Conservation (phyloP, 169 alveolate genomes). For the Nephromyces sp. region DNA sequence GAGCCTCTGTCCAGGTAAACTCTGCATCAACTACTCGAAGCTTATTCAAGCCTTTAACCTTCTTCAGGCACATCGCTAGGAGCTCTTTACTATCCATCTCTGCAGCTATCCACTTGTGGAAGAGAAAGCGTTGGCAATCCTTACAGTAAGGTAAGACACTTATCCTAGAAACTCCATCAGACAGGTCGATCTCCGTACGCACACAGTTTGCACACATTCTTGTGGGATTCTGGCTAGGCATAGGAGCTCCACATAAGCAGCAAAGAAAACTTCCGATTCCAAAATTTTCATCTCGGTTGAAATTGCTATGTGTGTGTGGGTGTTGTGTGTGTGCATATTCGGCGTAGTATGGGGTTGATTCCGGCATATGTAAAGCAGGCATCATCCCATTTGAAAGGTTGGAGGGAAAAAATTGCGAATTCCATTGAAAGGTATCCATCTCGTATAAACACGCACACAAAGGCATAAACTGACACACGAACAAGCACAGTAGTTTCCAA, state of each 20-base stretch:
- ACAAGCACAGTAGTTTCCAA: too few species aligned
- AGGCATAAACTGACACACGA: too few species aligned
- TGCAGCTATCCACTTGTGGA: slow-evolving; percentile 87
- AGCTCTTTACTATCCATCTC: slow-evolving; percentile 92
- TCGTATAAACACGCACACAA: too few species aligned
- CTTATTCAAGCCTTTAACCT: slow-evolving; percentile 80
- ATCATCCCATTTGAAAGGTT: too few species aligned
- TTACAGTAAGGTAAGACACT: slow-evolving; percentile 68
- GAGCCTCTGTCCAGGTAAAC: slow-evolving; percentile 79
- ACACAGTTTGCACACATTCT: slow-evolving; percentile 84
- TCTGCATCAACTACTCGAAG: slow-evolving; percentile 84
- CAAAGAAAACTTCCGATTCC: too few species aligned
- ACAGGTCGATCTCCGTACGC: slow-evolving; percentile 73
- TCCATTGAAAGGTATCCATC: too few species aligned
- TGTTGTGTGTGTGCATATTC: too few species aligned
- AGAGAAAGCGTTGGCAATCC: slow-evolving; percentile 78
- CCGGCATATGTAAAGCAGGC: too few species aligned
- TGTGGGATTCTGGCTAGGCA: slow-evolving; percentile 63
- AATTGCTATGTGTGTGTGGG: too few species aligned
- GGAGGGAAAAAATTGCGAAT: too few species aligned
- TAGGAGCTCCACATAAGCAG: slow-evolving; percentile 31
- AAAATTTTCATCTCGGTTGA: too few species aligned
- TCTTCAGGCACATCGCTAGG: slow-evolving; percentile 87
- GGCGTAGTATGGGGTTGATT: too few species aligned
- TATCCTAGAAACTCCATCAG: slow-evolving; percentile 74